Base-by-base conservation (phyloP, 2,329 filamentous ascomycete species). In the Lachnellula suecica region DNA sequence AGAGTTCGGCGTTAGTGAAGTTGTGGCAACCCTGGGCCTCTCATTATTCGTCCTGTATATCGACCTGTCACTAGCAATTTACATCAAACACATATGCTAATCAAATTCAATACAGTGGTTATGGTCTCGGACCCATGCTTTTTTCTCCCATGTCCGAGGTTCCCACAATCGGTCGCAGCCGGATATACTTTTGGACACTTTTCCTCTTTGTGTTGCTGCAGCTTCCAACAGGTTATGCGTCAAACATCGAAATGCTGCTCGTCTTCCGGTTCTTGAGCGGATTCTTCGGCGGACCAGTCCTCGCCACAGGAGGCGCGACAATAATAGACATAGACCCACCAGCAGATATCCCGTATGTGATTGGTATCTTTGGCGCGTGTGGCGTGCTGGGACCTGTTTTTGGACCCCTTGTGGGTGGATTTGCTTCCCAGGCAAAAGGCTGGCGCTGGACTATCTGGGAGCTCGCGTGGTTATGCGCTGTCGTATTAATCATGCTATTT, bases 61-160 rank as follows among this genome's bases (percentile, higher is more conserved):
- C 17, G 17, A 15, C 11, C 13, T 6, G 13, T 34, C 8, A 34
- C 9, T n/a, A 15, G 13, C 8, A 2, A 34, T 6, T 15, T n/a
- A 34, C 17, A 6, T n/a, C 10, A 5, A n/a, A n/a, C 13, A 7
- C 31, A 11, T 4, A 9, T 6, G 31, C 31, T 34, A n/a, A 34
- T 34, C 13, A 34, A 34, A n/a, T 34, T 7, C 17, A 15, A 4
- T 34, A 4, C 17, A 52, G 50, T 24, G 82, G 79, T 1, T 82
- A 82, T 55, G 82, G 84, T n/a, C 66, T 82, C 22, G 84, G 84
- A 0, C 83, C 84, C 1, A 68, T 88, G 42, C 56, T 88, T 35
- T 87, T 81, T 68, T 82, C 81, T 0, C 85, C 85, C 0, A 66
- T 88, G 44, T 79, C 75, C 44, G 85, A 89, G 69, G 79, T 88